These are phyloP conservation scores for Pulveroboletus sp. DNA, from an alignment of 768 basidiomycete species.

Conservation along the genomic window DNA sequence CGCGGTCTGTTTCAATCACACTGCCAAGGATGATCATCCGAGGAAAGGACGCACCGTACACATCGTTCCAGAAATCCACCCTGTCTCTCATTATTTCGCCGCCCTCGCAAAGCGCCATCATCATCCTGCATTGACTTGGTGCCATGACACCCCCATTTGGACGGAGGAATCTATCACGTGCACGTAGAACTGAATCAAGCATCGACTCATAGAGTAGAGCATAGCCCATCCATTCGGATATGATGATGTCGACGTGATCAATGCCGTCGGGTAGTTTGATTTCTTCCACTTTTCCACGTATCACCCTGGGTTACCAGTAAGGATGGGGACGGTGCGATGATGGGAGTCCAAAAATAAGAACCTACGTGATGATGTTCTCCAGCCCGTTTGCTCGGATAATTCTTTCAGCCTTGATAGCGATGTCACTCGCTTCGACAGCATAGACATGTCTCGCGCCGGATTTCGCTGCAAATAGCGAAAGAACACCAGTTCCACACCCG, in stretches of 20 bases:
- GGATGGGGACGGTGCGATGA: conserved; percentile 1
- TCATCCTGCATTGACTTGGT: conserved; percentile 83
- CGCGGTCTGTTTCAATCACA: neutral
- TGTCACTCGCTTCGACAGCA: conserved; percentile 85
- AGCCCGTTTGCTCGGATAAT: conserved; percentile 76
- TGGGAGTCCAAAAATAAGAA: conserved; percentile 7
- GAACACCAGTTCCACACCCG: conserved; percentile 92
- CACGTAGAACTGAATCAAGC: conserved; percentile 90
- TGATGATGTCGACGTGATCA: conserved; percentile 84
- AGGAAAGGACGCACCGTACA: conserved; percentile 62
- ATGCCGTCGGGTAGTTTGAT: conserved; percentile 69
- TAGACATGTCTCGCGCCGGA: conserved; percentile 89
- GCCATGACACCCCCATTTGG: conserved; percentile 76
- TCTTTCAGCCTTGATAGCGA: conserved; percentile 69
- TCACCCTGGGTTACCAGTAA: conserved; percentile 45
- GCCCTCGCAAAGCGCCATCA: conserved; percentile 78
- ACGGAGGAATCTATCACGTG: conserved; percentile 80
- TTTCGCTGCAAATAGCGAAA: conserved; percentile 84
- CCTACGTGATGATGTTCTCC: conserved; percentile 63
- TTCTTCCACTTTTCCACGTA: conserved; percentile 88
- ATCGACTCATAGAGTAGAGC: conserved; percentile 92
- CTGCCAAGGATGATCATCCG: neutral
- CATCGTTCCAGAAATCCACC: conserved; percentile 83
- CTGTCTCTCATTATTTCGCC: conserved; percentile 74
- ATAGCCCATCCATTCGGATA: conserved; percentile 99